Percentiles rank a stretch among this genome's conserved stretches.
Conservation (phyloP, 228 moss, liverwort and hornwort genomes). For the Sphagnum magellanicum region DNA sequence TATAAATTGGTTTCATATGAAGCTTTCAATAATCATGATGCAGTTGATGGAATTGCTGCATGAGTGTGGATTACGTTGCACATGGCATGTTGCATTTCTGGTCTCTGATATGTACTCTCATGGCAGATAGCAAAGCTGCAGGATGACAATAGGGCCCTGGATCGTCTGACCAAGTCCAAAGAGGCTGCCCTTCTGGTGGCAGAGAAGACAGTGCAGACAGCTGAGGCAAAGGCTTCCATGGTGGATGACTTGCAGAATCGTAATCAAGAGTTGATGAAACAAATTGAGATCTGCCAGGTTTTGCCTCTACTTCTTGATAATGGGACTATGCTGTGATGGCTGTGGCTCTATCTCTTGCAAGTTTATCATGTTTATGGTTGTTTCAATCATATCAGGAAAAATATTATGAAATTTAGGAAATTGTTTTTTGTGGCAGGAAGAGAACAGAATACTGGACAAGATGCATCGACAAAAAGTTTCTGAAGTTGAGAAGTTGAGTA, state of each 20-base stretch:
- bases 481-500: slow-evolving; percentile 61
- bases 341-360: too few relatives aligned
- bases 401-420: slow-evolving; percentile 3
- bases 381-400: too few relatives aligned
- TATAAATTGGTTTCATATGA: too few relatives aligned
- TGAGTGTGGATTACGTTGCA: too few relatives aligned
- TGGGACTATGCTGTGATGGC: not conserved
- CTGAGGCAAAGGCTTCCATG: slow-evolving; percentile 61
- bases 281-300: slow-evolving; percentile 63
- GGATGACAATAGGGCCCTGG: slow-evolving; percentile 59
- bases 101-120: not conserved
- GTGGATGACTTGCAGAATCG: slow-evolving; percentile 70
- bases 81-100: not conserved
- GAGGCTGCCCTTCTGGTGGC: slow-evolving; percentile 68
- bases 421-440: slow-evolving; percentile 41
- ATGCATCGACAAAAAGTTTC: slow-evolving; percentile 67
- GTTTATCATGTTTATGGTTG: too few relatives aligned
- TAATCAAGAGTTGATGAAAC: slow-evolving; percentile 60
- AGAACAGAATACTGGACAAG: slow-evolving; percentile 61
- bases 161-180: slow-evolving; percentile 60
- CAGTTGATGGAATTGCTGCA: too few relatives aligned
- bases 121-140: slow-evolving; percentile 52
- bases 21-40: too few relatives aligned
- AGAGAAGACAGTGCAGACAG: slow-evolving; percentile 47
- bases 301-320: not conserved